Percentiles rank a stretch among this genome's conserved stretches.
These are phyloP conservation scores for Botrytis galanthina DNA, from an alignment of 2,329 filamentous ascomycete genomes.

Conservation along the genomic window DNA sequence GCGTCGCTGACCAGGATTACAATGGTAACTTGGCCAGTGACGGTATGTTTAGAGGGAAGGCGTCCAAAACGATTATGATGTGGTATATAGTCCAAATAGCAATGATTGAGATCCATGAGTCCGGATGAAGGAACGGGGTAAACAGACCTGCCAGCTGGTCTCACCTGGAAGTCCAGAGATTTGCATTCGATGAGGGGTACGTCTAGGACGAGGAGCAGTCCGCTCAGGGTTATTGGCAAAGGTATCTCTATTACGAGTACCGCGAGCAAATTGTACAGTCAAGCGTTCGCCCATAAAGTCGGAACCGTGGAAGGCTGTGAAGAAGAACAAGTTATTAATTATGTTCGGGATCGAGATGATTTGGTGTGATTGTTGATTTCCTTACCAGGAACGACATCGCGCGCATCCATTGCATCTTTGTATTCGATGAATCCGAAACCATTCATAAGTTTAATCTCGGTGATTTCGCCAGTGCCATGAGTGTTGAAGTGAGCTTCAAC, in stretches of 20 bases:
- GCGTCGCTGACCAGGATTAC: slow-evolving; percentile 37
- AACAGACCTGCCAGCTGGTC: slow-evolving; percentile 99
- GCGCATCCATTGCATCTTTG: slow-evolving; percentile 96
- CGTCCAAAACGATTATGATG: slow-evolving; percentile 34
- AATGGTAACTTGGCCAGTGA: slow-evolving; percentile 32
- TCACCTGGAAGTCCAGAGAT: slow-evolving; percentile 95
- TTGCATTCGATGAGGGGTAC: slow-evolving; percentile 95
- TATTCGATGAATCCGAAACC: slow-evolving; percentile 99
- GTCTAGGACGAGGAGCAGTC: slow-evolving; percentile 76
- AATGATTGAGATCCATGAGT: slow-evolving; percentile 41
- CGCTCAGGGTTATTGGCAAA: slow-evolving; percentile 59
- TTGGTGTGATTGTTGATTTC: slow-evolving; percentile 24
- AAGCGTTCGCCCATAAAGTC: slow-evolving; percentile 97
- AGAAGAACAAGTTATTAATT: slow-evolving; percentile 24
- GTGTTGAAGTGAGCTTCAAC: slow-evolving; percentile 93
- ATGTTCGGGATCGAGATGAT: slow-evolving; percentile 22
- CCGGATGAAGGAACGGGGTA: slow-evolving; percentile 56
- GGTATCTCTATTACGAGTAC: slow-evolving; percentile 68
- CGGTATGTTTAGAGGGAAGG: slow-evolving; percentile 35
- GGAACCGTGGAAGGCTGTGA: slow-evolving; percentile 72
- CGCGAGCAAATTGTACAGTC: slow-evolving; percentile 96
- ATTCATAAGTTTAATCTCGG: slow-evolving; percentile 99
- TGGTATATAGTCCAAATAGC: slow-evolving; percentile 40
- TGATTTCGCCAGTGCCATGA: slow-evolving; percentile 96
- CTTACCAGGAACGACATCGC: slow-evolving; percentile 96